These are phyloP conservation scores for Physcomitrellopsis africana DNA, from an alignment of 225 moss, liverwort and hornwort genomes.

Conservation along the genomic window DNA sequence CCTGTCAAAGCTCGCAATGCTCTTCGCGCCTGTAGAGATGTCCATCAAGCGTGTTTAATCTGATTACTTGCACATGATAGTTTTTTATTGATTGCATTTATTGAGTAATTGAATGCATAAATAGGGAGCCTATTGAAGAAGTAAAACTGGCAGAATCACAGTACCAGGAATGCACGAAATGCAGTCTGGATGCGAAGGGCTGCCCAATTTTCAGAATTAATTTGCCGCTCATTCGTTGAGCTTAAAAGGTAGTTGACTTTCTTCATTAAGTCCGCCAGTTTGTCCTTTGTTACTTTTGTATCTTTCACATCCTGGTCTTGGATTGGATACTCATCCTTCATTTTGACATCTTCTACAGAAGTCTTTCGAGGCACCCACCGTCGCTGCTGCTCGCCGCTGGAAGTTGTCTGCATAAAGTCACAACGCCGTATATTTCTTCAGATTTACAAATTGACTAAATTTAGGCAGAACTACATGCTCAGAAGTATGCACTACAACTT, in stretches of 20 bases:
- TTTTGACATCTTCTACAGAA: slow-evolving; percentile 40
- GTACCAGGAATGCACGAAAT: slow-evolving; percentile 84
- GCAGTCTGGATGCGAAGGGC: slow-evolving; percentile 85
- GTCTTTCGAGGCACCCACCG: slow-evolving; percentile 54
- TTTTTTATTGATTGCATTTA: too few species aligned
- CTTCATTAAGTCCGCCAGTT: slow-evolving; percentile 45
- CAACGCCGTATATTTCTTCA: too few species aligned
- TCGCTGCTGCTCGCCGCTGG: slow-evolving; percentile 45
- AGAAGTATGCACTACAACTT: too few species aligned
- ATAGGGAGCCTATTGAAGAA: too few species aligned
- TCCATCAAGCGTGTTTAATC: background rate
- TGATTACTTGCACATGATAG: background rate
- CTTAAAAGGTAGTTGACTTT: slow-evolving; percentile 54
- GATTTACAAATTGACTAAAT: too few species aligned
- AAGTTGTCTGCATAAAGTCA: slow-evolving; percentile 31
- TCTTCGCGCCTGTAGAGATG: slow-evolving; percentile 65
- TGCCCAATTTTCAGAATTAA: slow-evolving; percentile 55
- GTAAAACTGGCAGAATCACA: background rate
- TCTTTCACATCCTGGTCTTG: slow-evolving; percentile 31
- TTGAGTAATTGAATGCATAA: too few species aligned
- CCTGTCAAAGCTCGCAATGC: slow-evolving; percentile 86
- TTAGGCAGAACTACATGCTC: too few species aligned
- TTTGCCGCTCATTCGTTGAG: slow-evolving; percentile 44
- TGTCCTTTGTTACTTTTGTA: slow-evolving; percentile 29
- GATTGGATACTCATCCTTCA: slow-evolving; percentile 34